Base-by-base conservation (phyloP, 2,329 filamentous ascomycete genomes). In the Trichoderma sp. region DNA sequence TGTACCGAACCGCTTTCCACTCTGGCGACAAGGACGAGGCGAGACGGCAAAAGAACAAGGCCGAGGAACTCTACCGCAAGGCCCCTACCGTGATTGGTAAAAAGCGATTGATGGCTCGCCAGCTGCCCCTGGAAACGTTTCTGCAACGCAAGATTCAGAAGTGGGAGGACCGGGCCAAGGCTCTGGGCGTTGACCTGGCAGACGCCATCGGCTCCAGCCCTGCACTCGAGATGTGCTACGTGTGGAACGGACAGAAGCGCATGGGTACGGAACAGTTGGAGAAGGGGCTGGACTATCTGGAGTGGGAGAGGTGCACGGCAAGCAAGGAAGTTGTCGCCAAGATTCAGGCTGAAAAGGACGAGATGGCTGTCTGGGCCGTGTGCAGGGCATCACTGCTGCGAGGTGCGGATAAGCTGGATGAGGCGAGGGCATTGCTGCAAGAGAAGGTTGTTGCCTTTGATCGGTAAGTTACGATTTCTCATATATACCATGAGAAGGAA, bases 111-210 rank as follows among this genome's bases (percentile, higher is more conserved):
- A 92, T 98, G 90, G 91, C 92, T 0, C 88, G 90, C 25, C 92
- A 96, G 74, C 83, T 98, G 12, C 95, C 95, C 0, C 93, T 99
- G 70, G 95, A 99, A 77, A 83, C 90, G 4, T 97, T 96, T 73
- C 89, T 95, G 13, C 84, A 87, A 63, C 89, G 93, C 68, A 98
- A 97, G 80, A 80, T 98, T 15, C 84, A 88, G 65, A 97, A 97
- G 78, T 97, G 94, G 94, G 90, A 96, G 74, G 87, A 89, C 34
- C 85, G 93, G 25, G 89, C 91, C 4, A 90, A 89, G 74, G 82
- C 86, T 54, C 86, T 89, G 78, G 83, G 85, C 2, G 79, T 92
- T 35, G 86, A 90, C 57, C 82, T 97, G 4, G 86, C 91, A 2
- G 94, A 98, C 72, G 93, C 91, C 0, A 84, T 96, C 9, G 93